Evolutionary conservation across 1,284 basidiomycete genomes (phyloP), one percentile per base, ranked within the genome.

Genomic region (Xerocomus amazonicus): DNA sequence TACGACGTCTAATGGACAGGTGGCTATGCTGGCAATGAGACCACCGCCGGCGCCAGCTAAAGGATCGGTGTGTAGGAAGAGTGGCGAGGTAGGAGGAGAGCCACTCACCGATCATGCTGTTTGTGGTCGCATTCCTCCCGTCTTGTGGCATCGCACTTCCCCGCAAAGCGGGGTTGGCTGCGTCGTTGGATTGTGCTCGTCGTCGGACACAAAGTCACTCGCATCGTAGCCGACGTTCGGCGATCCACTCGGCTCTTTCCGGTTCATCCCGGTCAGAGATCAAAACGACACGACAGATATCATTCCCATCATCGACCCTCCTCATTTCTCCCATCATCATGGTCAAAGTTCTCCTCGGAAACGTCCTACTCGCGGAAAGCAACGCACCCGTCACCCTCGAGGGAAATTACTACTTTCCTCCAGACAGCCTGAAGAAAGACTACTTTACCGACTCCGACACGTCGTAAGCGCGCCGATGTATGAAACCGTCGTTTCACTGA

Each of bases 1-100:
- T 70, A 99, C 80, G 40, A 99, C 96, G 69, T 99, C 96, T 50
- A 99, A 79, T 7, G 96, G 96, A 69, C 97, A 99, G 9, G 96
- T 99, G 52, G 94, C 90, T 56, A 99, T 79, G 68, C 90, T 92
- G 48, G 92, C 89, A 58, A 95, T 89, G 53, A 99, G 78, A 53
- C 96, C 96, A 48, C 88, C 85, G 46, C 87, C 87, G 54, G 89
- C 88, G 56, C 88, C 88, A 71, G 88, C 88, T 89, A 60, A n/a
- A n/a, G 5, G 7, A 23, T 23, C 12, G 6, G 8, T 2, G 39
- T 16, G 9, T 14, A 14, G 28, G 4, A 9, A 1, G 23, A 7
- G 35, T 8, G 26, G n/a, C 2, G 44, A 28, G 27, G 13, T 37
- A 39, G 40, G 6, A 6, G 23, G 10, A 26, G 8, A 10, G 14